Percentiles rank a stretch among this genome's conserved stretches.
Conservation (phyloP, 2,329 filamentous ascomycete genomes). For the Alternaria alternata region DNA sequence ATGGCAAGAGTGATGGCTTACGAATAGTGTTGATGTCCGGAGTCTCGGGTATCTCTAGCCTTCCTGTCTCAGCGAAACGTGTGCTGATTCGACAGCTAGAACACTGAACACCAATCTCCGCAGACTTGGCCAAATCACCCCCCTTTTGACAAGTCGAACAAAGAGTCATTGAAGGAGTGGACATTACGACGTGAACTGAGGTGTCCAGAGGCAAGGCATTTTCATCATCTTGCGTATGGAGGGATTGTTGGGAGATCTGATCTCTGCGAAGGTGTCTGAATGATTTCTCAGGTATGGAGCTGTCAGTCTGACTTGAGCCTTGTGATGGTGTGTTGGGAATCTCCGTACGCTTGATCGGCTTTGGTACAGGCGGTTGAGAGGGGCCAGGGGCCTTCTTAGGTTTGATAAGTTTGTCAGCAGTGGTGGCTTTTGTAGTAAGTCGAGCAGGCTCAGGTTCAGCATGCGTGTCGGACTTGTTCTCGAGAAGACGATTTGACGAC, state of each 20-base stretch:
- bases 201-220: background rate
- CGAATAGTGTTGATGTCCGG: constrained; percentile 8
- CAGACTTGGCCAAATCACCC: constrained; percentile 3
- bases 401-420: background rate
- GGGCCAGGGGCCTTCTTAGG: background rate
- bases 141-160: constrained; percentile 26
- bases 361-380: background rate
- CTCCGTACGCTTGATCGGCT: constrained; percentile 10
- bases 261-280: background rate
- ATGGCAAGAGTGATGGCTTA: background rate
- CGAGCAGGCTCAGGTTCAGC: background rate
- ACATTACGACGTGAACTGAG: background rate
- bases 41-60: constrained; percentile 28
- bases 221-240: background rate
- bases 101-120: constrained; percentile 9
- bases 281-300: background rate
- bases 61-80: background rate
- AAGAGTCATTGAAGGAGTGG: background rate
- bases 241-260: background rate
- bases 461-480: background rate
- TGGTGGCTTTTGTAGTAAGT: background rate
- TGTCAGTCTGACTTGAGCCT: constrained; percentile 14
- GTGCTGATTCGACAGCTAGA: constrained; percentile 16
- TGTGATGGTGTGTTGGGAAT: constrained; percentile 29
- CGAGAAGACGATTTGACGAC: background rate